These are phyloP conservation scores for Penicillium sp. DNA, from an alignment of 2,329 filamentous ascomycete genomes.

Conservation along the genomic window DNA sequence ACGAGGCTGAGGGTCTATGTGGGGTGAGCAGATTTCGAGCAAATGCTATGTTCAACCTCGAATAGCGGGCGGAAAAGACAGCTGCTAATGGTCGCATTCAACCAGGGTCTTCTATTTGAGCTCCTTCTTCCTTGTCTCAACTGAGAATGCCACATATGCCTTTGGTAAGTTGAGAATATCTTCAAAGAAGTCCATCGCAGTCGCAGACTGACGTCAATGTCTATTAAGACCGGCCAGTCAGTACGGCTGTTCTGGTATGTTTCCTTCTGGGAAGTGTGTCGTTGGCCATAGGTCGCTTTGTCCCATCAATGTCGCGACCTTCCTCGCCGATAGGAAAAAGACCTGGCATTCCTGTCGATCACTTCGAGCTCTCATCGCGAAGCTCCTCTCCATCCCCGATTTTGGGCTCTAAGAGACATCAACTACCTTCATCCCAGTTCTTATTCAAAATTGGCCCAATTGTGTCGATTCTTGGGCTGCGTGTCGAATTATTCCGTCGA, in stretches of 20 bases:
- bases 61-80: background rate
- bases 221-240: conserved; percentile 48
- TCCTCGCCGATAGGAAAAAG: conserved; percentile 29
- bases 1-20: conserved; percentile 34
- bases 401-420: conserved; percentile 6
- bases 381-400: conserved; percentile 16
- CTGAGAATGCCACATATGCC: conserved; percentile 42
- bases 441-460: conserved; percentile 17
- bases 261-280: conserved; percentile 43
- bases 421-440: conserved; percentile 6
- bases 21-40: conserved; percentile 28
- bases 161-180: conserved; percentile 36
- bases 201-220: conserved; percentile 13
- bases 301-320: conserved; percentile 27
- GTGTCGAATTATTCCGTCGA: conserved; percentile 40
- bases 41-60: background rate
- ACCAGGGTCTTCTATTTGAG: conserved; percentile 36
- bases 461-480: conserved; percentile 11
- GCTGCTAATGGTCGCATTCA: conserved; percentile 21
- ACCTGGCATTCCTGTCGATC: conserved; percentile 30
- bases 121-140: conserved; percentile 35
- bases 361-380: conserved; percentile 25
- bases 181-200: conserved; percentile 1
- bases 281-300: conserved; percentile 39
- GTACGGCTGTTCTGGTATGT: conserved; percentile 45